Conservation (phyloP, 2,329 filamentous ascomycete genomes). For the Phyllosticta paracitricarpa region DNA sequence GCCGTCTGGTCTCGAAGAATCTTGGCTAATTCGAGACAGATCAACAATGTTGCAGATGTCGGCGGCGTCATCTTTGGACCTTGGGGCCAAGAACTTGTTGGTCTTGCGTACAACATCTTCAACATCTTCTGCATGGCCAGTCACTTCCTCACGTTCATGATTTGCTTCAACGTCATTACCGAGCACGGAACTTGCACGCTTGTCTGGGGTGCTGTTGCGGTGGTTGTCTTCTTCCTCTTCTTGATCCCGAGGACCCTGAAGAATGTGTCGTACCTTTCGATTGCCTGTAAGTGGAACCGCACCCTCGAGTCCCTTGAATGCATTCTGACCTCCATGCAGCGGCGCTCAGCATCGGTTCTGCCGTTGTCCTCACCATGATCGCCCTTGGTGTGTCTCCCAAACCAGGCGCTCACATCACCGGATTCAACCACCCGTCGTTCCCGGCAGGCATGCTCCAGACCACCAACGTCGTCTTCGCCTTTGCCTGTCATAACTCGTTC, state of each 20-base stretch:
- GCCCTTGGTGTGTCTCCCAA: slow-evolving; percentile 46
- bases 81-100: slow-evolving; percentile 39
- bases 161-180: slow-evolving; percentile 57
- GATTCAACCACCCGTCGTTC: slow-evolving; percentile 27
- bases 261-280: slow-evolving; percentile 52
- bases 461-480: slow-evolving; percentile 61
- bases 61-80: slow-evolving; percentile 53
- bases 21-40: slow-evolving; percentile 37
- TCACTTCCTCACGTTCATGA: slow-evolving; percentile 61
- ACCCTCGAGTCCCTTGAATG: neutral
- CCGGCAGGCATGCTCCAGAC: slow-evolving; percentile 28
- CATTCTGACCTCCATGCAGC: slow-evolving; percentile 18
- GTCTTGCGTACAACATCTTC: slow-evolving; percentile 42
- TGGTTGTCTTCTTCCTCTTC: slow-evolving; percentile 48
- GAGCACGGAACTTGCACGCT: slow-evolving; percentile 54
- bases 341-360: slow-evolving; percentile 56
- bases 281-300: slow-evolving; percentile 36
- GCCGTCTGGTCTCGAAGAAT: slow-evolving; percentile 44
- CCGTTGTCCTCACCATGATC: slow-evolving; percentile 60
- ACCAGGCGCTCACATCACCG: slow-evolving; percentile 10
- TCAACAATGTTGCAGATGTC: slow-evolving; percentile 57
- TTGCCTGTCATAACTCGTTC: slow-evolving; percentile 57
- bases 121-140: slow-evolving; percentile 55
- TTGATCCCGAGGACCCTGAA: slow-evolving; percentile 54
- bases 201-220: slow-evolving; percentile 50